Base-by-base conservation (phyloP, 345 rosid genomes). In the Theobroma cacao region DNA sequence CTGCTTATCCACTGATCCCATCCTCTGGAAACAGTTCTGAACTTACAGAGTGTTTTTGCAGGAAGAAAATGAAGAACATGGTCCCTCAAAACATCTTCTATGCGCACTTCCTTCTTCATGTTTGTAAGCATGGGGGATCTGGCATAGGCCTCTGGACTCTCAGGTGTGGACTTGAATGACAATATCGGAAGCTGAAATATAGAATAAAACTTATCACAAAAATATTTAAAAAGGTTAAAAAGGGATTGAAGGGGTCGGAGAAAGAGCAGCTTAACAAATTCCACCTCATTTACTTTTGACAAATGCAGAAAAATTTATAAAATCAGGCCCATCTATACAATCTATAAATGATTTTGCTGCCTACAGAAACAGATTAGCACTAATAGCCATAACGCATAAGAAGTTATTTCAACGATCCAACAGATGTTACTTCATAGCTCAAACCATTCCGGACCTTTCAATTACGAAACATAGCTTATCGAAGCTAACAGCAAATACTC, bases 51-150 rank as follows among this genome's bases (percentile, higher is more conserved):
- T 33, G 89, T 62, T 75, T 88, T 88, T 41, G 87, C 91, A 45
- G 89, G 91, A 53, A 88, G 89, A 65, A 69, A 83, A 62, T 55
- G 84, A 77, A 88, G 91, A 17, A 83, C 83, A 45, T 76, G 61
- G 31, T 86, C 86, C 76, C 83, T 80, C 34, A 88, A 52, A 43
- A 88, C 72, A 40, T 84, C 88, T 76, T 83, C 75, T 22, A 88
- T 76, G 7, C 75, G 76, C 80, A 80, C 64, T 79, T 77, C 58
- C 36, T 22, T 75, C 31, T 82, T 82, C 48, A 26, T 67, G 67
- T 55, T 77, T 18, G 5, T 14, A 31, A 1, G 22, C 5, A 18
- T 28, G 61, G 43, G 43, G 60, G 59, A 26, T 50, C 20, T 12
- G 20, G 22, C 3, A 9, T 30, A 48, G 13, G 3, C 40, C 74